Conservation (phyloP, 805 yeast genomes). For the Candida vaughaniae region DNA sequence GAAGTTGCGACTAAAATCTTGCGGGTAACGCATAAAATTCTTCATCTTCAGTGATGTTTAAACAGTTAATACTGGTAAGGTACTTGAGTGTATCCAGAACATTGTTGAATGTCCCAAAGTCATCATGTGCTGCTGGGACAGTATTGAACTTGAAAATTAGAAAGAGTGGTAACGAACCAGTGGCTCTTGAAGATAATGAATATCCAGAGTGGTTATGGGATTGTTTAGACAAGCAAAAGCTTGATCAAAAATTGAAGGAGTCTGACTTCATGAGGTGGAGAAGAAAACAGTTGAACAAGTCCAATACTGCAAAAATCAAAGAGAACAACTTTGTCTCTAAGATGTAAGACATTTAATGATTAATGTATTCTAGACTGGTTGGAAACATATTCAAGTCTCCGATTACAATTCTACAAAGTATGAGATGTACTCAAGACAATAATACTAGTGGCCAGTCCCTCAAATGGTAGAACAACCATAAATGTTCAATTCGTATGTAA, state of each 20-base stretch:
- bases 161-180: constrained; percentile 82
- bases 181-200: constrained; percentile 82
- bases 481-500: too few relatives aligned
- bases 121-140: constrained; percentile 66
- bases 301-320: constrained; percentile 69
- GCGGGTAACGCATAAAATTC: constrained; percentile 8
- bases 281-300: constrained; percentile 61
- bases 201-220: constrained; percentile 97
- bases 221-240: constrained; percentile 66
- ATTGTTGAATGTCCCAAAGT: constrained; percentile 9
- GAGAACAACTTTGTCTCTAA: constrained; percentile 73
- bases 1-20: neutral
- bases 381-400: too few relatives aligned
- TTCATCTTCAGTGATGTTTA: constrained; percentile 3
- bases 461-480: too few relatives aligned
- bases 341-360: too few relatives aligned
- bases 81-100: constrained; percentile 3
- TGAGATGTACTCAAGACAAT: too few relatives aligned
- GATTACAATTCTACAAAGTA: too few relatives aligned
- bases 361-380: too few relatives aligned
- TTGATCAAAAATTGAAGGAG: constrained; percentile 52
- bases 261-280: constrained; percentile 68
- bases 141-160: constrained; percentile 67
- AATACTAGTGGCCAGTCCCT: too few relatives aligned
- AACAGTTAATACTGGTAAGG: constrained; percentile 2